Conservation (phyloP, 2,329 filamentous ascomycete genomes). For the Chaetomium globosum region DNA sequence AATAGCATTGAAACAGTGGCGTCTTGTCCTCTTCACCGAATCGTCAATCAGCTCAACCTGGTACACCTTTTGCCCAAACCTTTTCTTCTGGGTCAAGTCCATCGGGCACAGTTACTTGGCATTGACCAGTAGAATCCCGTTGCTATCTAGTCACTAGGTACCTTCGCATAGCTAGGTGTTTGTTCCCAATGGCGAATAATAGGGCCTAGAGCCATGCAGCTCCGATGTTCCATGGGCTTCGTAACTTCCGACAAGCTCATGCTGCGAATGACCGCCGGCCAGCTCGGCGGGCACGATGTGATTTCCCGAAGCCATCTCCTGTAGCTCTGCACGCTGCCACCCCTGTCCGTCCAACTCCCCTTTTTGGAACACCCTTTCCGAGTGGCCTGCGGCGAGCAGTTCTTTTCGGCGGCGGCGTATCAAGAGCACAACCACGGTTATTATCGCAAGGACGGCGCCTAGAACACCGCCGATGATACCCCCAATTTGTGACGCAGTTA, state of each 20-base stretch:
- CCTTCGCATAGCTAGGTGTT: neutral
- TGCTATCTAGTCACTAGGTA: no score
- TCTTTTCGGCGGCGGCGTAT: neutral
- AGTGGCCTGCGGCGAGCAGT: neutral
- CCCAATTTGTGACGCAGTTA: neutral
- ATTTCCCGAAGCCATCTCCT: no score
- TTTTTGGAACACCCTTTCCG: neutral
- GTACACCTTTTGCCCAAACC: no score
- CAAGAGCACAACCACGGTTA: neutral
- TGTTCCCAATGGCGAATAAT: neutral
- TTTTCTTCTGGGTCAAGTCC: no score
- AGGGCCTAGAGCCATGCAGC: neutral
- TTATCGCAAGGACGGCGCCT: neutral
- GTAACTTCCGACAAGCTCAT: neutral
- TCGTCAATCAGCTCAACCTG: no score
- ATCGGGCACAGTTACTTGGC: no score
- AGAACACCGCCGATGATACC: neutral
- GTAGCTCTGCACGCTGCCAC: neutral
- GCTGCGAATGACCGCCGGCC: neutral
- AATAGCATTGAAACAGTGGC: no score
- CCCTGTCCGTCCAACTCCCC: neutral
- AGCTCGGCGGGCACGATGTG: neutral
- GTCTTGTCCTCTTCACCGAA: no score
- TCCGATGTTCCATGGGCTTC: neutral
- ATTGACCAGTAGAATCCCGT: no score